Evolutionary conservation across 2,329 filamentous ascomycete genomes (phyloP).

Genomic region (Cytospora leucostoma): DNA sequence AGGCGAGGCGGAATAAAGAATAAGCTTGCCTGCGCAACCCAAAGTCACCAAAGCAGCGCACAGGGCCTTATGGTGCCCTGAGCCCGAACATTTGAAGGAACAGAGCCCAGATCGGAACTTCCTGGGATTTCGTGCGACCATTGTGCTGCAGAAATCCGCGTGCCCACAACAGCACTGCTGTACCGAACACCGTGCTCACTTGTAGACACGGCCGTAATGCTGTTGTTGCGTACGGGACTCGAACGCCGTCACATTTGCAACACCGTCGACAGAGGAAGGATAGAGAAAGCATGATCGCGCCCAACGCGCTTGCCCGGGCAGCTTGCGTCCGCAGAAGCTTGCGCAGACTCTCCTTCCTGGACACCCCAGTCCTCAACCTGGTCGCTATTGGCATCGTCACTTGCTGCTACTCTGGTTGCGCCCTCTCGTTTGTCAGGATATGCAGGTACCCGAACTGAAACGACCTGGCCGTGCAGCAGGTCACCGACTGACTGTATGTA

Average conservation of each 20-base stretch:
- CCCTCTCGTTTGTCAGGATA: not conserved
- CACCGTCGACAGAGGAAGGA: not conserved
- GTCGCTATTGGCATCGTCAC: not conserved
- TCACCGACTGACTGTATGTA: not conserved
- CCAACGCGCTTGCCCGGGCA: not conserved
- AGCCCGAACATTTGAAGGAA: not conserved
- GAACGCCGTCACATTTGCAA: not conserved
- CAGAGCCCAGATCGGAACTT: not conserved
- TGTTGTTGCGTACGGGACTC: slow-evolving; percentile 3
- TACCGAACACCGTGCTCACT: slow-evolving; percentile 4
- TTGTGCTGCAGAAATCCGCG: slow-evolving; percentile 11
- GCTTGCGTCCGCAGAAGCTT: not conserved
- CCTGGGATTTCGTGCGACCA: slow-evolving; percentile 16
- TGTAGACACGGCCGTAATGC: slow-evolving; percentile 20
- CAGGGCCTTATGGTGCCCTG: not conserved
- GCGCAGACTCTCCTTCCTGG: not conserved
- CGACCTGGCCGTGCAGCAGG: not conserved
- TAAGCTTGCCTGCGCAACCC: not conserved
- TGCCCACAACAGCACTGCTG: slow-evolving; percentile 6
- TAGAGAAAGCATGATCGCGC: not conserved
- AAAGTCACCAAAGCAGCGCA: too few relatives aligned
- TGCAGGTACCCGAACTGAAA: not conserved
- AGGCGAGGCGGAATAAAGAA: not conserved
- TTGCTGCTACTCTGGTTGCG: not conserved
- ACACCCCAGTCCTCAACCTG: not conserved